These are phyloP conservation scores for Biancaea sappan DNA, from an alignment of 306 rosid genomes.

Conservation along the genomic window DNA sequence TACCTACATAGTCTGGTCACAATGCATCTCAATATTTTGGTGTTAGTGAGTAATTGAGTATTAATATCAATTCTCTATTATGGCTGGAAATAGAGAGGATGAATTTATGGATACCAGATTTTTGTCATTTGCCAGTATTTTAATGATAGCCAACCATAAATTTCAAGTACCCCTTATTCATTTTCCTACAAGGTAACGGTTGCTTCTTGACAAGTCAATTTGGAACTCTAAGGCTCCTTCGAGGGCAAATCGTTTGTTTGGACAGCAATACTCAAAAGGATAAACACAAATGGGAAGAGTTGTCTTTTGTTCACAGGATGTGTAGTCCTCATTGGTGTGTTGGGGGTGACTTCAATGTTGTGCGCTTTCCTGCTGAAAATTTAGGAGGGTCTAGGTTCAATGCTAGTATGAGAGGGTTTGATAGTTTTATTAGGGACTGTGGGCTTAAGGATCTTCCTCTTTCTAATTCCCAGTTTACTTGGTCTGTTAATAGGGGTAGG, in stretches of 20 bases:
- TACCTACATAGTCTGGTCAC: background rate
- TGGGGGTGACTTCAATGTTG: no score
- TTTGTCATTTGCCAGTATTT: background rate
- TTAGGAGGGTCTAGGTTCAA: no score
- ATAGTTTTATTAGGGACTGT: no score
- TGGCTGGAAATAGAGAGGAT: background rate
- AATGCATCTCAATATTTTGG: background rate
- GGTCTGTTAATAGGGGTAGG: no score
- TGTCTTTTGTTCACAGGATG: no score
- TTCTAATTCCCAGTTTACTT: no score
- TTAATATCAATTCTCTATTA: background rate
- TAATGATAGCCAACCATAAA: background rate
- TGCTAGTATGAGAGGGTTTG: no score
- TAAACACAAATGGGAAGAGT: background rate
- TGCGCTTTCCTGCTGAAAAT: no score
- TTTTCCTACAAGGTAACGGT: background rate
- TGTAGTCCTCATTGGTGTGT: no score
- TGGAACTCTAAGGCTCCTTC: background rate
- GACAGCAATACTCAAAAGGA: background rate
- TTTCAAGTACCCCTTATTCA: background rate
- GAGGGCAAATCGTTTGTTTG: background rate
- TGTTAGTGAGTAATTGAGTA: background rate
- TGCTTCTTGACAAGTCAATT: background rate
- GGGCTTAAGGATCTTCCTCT: no score
- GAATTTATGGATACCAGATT: background rate